Evolutionary conservation across 441 rosid species (phyloP).

Genomic region (Erysimum pusillum): DNA sequence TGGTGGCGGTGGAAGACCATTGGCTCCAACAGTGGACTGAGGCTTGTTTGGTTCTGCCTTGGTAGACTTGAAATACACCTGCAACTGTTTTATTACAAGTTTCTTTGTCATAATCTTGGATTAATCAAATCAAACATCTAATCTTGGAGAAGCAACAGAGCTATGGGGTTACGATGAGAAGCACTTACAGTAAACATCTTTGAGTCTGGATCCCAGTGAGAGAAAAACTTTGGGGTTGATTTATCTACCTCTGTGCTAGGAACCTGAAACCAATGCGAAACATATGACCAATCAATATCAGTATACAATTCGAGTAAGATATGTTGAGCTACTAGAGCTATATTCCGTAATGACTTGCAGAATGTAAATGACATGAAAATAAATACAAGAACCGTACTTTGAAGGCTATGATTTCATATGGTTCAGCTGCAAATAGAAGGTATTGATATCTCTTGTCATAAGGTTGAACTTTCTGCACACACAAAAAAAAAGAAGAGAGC

Average conservation of each 20-base stretch:
- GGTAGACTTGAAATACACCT: conserved; percentile 84
- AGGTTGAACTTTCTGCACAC: conserved; percentile 78
- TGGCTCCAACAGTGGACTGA: conserved; percentile 64
- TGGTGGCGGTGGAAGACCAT: conserved; percentile 71
- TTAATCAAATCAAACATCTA: background rate
- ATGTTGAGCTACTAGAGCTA: conserved; percentile 14
- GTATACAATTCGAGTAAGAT: background rate
- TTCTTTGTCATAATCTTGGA: background rate
- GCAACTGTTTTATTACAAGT: conserved; percentile 55
- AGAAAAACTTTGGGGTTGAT: conserved; percentile 94
- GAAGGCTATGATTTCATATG: conserved; percentile 94
- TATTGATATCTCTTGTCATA: conserved; percentile 89
- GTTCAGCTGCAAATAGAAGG: conserved; percentile 94
- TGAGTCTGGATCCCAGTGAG: conserved; percentile 98
- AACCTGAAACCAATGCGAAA: conserved; percentile 59
- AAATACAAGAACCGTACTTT: conserved; percentile 57
- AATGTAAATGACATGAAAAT: background rate
- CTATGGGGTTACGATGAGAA: background rate
- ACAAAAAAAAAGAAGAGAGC: background rate
- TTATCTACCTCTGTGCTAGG: conserved; percentile 98
- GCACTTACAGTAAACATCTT: conserved; percentile 93
- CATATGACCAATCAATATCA: conserved; percentile 13
- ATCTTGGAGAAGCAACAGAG: background rate
- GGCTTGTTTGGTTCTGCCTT: conserved; percentile 82
- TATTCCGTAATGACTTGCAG: background rate